Evolutionary conservation across 805 yeast species (phyloP).

Genomic region (Clavispora asparagi): DNA sequence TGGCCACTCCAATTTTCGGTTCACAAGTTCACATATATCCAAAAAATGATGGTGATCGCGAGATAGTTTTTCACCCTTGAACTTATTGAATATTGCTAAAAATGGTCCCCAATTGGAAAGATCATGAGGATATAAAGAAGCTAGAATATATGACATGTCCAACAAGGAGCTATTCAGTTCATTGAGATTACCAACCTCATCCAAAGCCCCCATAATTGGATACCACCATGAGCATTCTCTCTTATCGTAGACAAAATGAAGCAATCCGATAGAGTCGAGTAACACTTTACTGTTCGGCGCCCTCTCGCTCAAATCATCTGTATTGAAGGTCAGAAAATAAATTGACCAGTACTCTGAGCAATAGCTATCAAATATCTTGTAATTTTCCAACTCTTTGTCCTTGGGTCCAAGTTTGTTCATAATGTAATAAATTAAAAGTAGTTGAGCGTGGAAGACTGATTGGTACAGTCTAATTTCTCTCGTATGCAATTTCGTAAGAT

Average conservation of each 20-base stretch:
- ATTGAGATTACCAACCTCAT: slow-evolving; percentile 5
- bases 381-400: neutral
- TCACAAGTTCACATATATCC: slow-evolving; percentile 22
- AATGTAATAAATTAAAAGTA: slow-evolving; percentile 9
- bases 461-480: slow-evolving; percentile 9
- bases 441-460: slow-evolving; percentile 7
- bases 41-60: slow-evolving; percentile 20
- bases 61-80: slow-evolving; percentile 12
- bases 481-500: slow-evolving; percentile 13
- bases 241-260: slow-evolving; percentile 13
- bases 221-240: slow-evolving; percentile 22
- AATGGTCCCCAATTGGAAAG: slow-evolving; percentile 22
- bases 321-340: slow-evolving; percentile 14
- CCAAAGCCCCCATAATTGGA: slow-evolving; percentile 17
- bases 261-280: slow-evolving; percentile 18
- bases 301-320: slow-evolving; percentile 1
- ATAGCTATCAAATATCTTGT: slow-evolving; percentile 3
- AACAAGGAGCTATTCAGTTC: slow-evolving; percentile 10
- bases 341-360: slow-evolving; percentile 16
- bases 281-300: neutral
- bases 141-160: slow-evolving; percentile 14
- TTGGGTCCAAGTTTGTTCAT: slow-evolving; percentile 2
- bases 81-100: slow-evolving; percentile 16
- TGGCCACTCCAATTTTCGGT: slow-evolving; percentile 25
- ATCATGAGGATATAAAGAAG: slow-evolving; percentile 11